Evolutionary conservation across 2,329 filamentous ascomycete species (phyloP).

Genomic region (Aspergillus sp.): DNA sequence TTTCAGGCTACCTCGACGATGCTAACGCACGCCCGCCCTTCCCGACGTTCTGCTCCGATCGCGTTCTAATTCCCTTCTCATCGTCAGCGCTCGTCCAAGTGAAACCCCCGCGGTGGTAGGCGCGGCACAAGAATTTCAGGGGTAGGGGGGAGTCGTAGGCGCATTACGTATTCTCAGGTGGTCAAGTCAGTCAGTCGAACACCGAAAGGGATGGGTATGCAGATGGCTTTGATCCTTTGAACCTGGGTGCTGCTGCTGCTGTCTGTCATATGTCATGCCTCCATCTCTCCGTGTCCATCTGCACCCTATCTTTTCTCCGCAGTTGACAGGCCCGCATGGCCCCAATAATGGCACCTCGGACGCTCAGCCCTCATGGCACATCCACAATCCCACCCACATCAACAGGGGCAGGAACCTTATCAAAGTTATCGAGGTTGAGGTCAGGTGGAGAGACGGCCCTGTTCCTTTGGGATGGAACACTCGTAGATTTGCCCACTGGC

Average conservation of each 20-base stretch:
- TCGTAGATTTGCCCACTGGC: slow-evolving; percentile 20
- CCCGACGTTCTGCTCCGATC: slow-evolving; percentile 6
- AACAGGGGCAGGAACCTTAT: slow-evolving; percentile 23
- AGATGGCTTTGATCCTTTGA: too few relatives aligned
- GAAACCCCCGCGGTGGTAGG: slow-evolving; percentile 4
- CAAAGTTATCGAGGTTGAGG: slow-evolving; percentile 20
- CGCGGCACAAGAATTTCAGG: slow-evolving; percentile 4
- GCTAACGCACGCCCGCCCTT: background rate
- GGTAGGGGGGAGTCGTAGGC: background rate
- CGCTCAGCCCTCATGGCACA: slow-evolving; percentile 24
- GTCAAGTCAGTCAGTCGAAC: background rate
- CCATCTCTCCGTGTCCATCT: too few relatives aligned
- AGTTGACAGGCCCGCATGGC: slow-evolving; percentile 22
- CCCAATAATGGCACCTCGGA: slow-evolving; percentile 18
- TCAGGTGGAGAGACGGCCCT: slow-evolving; percentile 17
- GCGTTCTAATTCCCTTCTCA: slow-evolving; percentile 10
- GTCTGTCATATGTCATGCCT: too few relatives aligned
- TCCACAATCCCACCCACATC: slow-evolving; percentile 27
- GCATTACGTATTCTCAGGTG: background rate
- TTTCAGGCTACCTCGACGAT: slow-evolving; percentile 10
- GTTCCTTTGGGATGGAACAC: slow-evolving; percentile 16
- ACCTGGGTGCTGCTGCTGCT: too few relatives aligned
- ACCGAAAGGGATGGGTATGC: too few relatives aligned
- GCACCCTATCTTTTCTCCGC: slow-evolving; percentile 18
- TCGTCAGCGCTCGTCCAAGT: slow-evolving; percentile 1